Evolutionary conservation across 108 stramenopile genomes (phyloP), one percentile per base, ranked within the genome.

Genomic region (Cyclotella sp.): DNA sequence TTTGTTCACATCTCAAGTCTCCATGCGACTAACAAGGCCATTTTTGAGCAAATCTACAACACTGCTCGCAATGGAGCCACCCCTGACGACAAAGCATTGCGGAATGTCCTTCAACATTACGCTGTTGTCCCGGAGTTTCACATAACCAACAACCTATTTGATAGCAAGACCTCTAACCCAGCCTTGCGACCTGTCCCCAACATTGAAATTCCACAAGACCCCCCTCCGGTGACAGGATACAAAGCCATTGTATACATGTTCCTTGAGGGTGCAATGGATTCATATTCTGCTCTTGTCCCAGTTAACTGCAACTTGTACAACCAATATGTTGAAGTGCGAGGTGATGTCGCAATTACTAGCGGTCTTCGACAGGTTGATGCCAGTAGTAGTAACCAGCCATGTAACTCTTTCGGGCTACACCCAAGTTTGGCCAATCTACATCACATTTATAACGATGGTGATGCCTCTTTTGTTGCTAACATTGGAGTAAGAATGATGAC

Each of bases 201-300:
- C 22, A 62, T 65, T 51, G 42, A 63, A 12, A 28, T 63, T 11
- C 76, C 76, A 21, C n/a, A 34, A 28, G 54, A 26, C 26, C 73
- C 72, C 28, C 49, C 51, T 60, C 76, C 72, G 27, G 65, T 72
- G 9, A 41, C 58, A 21, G 77, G 64, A 27, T 86, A 86, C 75
- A 83, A 83, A 63, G 85, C 85, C 0, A 68, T 86, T 69, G 72
- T 86, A 8, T 77, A 75, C 58, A 44, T 84, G 43, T 83, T 59
- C 55, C 40, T 83, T 26, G 57, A 16, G n/a, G 86, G 86, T 26
- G 86, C 60, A 41, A 43, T 61, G 7, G 86, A 86, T 63, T 58
- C 55, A 18, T 79, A 45, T 47, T 77, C 70, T 46, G 30, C 67
- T 22, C 51, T 86, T 6, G 79, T 72, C 15, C 85, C 85, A 18